Evolutionary conservation across 441 rosid genomes (phyloP), one percentile per base, ranked within the genome.

Genomic region (Lepidium campestre): DNA sequence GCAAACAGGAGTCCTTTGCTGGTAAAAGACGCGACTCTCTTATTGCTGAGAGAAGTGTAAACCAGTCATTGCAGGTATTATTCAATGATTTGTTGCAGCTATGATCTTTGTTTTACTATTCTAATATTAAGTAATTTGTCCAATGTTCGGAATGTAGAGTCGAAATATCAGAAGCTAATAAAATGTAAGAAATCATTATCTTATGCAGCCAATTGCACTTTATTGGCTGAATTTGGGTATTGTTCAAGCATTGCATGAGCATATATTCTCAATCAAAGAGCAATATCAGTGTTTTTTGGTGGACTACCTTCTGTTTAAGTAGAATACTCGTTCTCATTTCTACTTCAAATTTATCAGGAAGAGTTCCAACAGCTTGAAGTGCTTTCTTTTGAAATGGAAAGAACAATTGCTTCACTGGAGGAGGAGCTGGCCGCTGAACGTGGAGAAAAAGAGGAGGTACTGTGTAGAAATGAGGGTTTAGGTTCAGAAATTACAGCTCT

Each of bases 311-410:
- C 23, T 45, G 45, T 20, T 36, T 36, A 57, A 49, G 31, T 48
- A 13, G 19, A 23, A 47, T 35, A 60, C 41, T 32, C 13, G 7
- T 36, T 23, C 48, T 65, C 64, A 52, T 59, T 55, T 36, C 49
- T 46, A 57, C 52, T 41, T 73, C 66, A 50, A 54, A 18, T 68
- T 68, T 78, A 62, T 74, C 73, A 93, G 98, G 98, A 90, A 67
- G 96, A 90, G 4, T 85, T 82, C 73, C 78, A 41, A 70, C 77
- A 78, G 73, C 78, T 93, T 67, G 99, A 90, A 83, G 87, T 86
- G 72, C 87, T 85, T 73, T 91, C 91, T 52, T 87, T 89, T 87
- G 97, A 93, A 77, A 89, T 89, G 97, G 97, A 93, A 77, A 73
- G 91, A 75, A 80, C 88, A 48, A 86, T 87, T 77, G 93, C 88